Base-by-base conservation (phyloP, 345 rosid genomes). In the Psidium friedrichsthalianum region DNA sequence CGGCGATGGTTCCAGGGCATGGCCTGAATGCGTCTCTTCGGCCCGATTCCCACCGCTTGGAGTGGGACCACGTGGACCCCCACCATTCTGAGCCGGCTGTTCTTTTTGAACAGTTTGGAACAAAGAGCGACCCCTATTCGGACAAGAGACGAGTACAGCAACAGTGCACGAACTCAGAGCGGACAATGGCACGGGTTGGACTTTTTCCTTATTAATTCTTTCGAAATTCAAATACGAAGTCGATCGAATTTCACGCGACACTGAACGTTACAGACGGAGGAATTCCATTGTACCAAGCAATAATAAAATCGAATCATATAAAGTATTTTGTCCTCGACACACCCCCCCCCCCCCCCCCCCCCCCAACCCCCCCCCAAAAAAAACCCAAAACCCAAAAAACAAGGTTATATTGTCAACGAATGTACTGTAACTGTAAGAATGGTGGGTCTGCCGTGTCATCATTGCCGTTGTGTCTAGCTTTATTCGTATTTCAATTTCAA, bases 221-320 rank as follows among this genome's bases (percentile, higher is more conserved):
- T 59, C 36, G 7, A 27, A 27, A 59, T 59, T 59, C 69, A 59
- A 59, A 59, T 13, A n/a, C 36, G 11, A n/a, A 59, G 36, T 59
- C 8, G 15, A n/a, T 13, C n/a, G n/a, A n/a, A n/a, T n/a, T n/a
- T n/a, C 74, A 13, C 9, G 15, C 0, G 0, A 59, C 40, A 16
- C 10, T 42, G 20, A 1, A 27, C 29, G 36, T 59, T 6, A 59
- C 74, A 0, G 51, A 6, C 9, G 18, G 36, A 13, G 76, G 42
- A 1, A 64, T 29, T 64, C 21, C 42, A 29, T 6, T 29, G 76
- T 29, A 64, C 0, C 76, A 4, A 64, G 42, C 42, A 29, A 27
- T 59, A 36, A 69, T 20, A 69, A 64, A 64, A 36, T 36, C 47
- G 80, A 24, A 69, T 36, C 6, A 8, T 18, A 36, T 18, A 36